Evolutionary conservation across 768 basidiomycete species (phyloP), one percentile per base, ranked within the genome.

Genomic region (Tylopilus vinaceipallidus): DNA sequence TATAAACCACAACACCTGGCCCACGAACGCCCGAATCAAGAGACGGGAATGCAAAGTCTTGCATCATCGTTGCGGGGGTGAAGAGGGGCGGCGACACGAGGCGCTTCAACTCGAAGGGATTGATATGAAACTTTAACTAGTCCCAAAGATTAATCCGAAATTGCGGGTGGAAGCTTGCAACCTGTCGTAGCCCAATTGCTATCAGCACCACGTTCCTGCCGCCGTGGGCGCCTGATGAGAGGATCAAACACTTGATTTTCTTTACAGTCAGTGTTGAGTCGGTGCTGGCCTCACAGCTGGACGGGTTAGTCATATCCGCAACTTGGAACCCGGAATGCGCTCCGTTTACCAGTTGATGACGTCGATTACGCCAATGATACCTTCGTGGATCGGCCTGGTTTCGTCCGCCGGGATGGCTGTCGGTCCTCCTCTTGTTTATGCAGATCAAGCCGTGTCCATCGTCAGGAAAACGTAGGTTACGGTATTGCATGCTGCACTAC

Each of bases 341-440:
- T 50, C 50, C 50, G n/a, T 47, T 29, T 39, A 13, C 34, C 35
- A 49, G 30, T 32, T 16, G 29, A 17, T 41, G 17, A 11, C n/a
- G n/a, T n/a, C n/a, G n/a, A n/a, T n/a, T 23, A 41, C 26, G 20
- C 17, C 24, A 48, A 75, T 77, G 70, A 56, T 73, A 44, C 68
- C 77, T 35, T 64, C 76, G 58, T 91, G 88, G 89, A 49, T 91
- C n/a, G 80, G 85, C 14, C 80, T 75, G 11, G 54, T 74, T 8
- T 84, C 87, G 11, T 88, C 88, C 12, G 62, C 87, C 37, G 88
- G 87, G 32, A 92, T 92, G 90, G 91, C 89, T 22, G 71, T 91
- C 17, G 90, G 86, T 7, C 88, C 90, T 20, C 88, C 91, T 14
- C 73, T 93, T 48, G 89, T 91, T 12, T 93, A 93, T 57, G 85